Evolutionary conservation across 352 stramenopile genomes (phyloP).

Genomic region (Pseudoperonospora humuli): DNA sequence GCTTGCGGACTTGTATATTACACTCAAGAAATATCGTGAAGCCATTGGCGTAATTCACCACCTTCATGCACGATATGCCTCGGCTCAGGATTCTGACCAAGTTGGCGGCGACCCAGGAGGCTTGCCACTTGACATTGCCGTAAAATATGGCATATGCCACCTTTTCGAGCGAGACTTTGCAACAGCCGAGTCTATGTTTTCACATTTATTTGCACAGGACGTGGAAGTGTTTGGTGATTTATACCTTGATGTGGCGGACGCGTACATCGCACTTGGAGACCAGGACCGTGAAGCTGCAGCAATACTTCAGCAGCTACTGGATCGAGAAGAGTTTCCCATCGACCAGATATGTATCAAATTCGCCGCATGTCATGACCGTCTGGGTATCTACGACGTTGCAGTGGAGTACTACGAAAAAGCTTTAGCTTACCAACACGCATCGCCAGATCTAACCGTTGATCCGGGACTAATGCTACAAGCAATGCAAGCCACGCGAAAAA

Average conservation of each 20-base stretch:
- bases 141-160: slow-evolving; percentile 85
- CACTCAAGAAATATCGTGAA: slow-evolving; percentile 74
- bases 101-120: slow-evolving; percentile 57
- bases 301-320: slow-evolving; percentile 60
- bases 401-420: slow-evolving; percentile 78
- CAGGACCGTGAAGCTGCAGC: slow-evolving; percentile 58
- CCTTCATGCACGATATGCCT: slow-evolving; percentile 56
- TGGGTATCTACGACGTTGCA: slow-evolving; percentile 52
- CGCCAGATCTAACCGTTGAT: slow-evolving; percentile 41
- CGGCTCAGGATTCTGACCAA: slow-evolving; percentile 47
- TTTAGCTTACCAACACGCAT: slow-evolving; percentile 41
- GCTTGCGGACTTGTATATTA: slow-evolving; percentile 83
- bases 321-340: slow-evolving; percentile 55
- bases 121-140: slow-evolving; percentile 76
- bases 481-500: slow-evolving; percentile 55
- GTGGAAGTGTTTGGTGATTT: slow-evolving; percentile 80
- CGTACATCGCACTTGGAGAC: slow-evolving; percentile 63
- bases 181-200: slow-evolving; percentile 76
- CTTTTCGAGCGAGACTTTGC: slow-evolving; percentile 67
- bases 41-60: slow-evolving; percentile 76
- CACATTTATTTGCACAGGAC: slow-evolving; percentile 75
- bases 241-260: slow-evolving; percentile 78
- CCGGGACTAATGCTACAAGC: slow-evolving; percentile 60
- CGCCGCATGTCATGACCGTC: slow-evolving; percentile 61
- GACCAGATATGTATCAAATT: slow-evolving; percentile 82